Base-by-base conservation (phyloP, 352 stramenopile genomes). In the Globisporangium yorkense region DNA sequence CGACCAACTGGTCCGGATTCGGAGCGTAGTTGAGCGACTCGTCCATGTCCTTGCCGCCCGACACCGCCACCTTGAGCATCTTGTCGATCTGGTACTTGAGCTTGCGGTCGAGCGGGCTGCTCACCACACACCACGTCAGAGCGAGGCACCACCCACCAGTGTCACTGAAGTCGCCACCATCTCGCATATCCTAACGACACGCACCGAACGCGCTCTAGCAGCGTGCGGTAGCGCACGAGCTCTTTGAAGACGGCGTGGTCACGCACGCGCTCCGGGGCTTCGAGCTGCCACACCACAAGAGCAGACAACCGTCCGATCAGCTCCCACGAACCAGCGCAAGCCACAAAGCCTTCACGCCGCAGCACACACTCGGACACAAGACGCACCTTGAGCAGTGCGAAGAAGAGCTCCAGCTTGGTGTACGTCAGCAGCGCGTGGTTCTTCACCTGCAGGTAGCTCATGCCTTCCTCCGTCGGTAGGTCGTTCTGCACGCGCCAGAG, bases 21-120 rank as follows among this genome's bases (percentile, higher is more conserved):
- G 85, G 85, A 10, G 79, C 83, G 61, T 91, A 94, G 63, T 71
- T 85, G 45, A 94, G 66, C 54, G 83, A 87, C 55, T 88, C 83
- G 57, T 92, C 82, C 49, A 92, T 52, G 37, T 81, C 75, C 57
- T 88, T 79, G 61, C 77, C 76, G 18, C 77, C 80, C 20, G 80
- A 88, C 9, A 92, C 56, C n/a, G 82, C 83, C 45, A 93, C 82
- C 71, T 92, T 92, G 58, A 92, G 80, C 78, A 94, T 85, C 63
- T 94, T 94, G 70, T 94, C 85, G n/a, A 94, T 81, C 62, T 94
- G 85, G 63, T 94, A 94, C 66, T 89, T 90, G 69, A 94, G 81
- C 69, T 94, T 94, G 50, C 83, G 83, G 54, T 94, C 85, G 18
- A 94, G 68, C 35, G 85, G 85, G 31, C 76, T 85, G 37, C 5